phyloP scores from a whole-genome alignment of 2,329 filamentous ascomycete genomes.

The Colletotrichum musicola region DNA sequence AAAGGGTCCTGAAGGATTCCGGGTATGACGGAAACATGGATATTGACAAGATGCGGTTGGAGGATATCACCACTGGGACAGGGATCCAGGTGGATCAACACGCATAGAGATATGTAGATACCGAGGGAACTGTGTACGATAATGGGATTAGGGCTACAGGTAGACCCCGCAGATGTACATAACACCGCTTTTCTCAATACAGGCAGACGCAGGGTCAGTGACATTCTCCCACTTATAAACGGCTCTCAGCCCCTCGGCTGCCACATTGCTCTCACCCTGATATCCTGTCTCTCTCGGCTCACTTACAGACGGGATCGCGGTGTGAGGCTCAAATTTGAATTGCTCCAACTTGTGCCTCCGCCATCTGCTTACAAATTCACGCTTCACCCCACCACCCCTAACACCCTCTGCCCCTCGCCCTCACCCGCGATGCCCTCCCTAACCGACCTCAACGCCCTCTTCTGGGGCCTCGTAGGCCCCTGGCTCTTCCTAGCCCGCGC shows the following conservation, averaged over 20 bases:
- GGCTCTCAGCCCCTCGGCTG: neutral
- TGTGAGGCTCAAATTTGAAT: too few relatives aligned
- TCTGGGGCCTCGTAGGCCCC: slow-evolving; percentile 57
- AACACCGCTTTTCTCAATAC: slow-evolving; percentile 7
- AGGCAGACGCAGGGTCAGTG: slow-evolving; percentile 4
- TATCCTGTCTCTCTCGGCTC: neutral
- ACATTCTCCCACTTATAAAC: slow-evolving; percentile 26
- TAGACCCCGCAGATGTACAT: slow-evolving; percentile 18
- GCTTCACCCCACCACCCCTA: neutral
- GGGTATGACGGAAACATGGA: neutral
- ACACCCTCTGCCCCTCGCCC: too few relatives aligned
- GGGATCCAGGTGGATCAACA: neutral
- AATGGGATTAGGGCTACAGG: slow-evolving; percentile 25
- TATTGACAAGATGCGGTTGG: neutral
- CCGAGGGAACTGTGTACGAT: neutral
- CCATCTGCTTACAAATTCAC: neutral
- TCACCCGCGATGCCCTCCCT: slow-evolving; percentile 43
- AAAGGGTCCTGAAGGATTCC: neutral
- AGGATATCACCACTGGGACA: neutral
- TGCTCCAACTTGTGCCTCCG: neutral
- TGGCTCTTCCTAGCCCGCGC: slow-evolving; percentile 66
- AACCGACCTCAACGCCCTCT: slow-evolving; percentile 35
- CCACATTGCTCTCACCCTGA: neutral
- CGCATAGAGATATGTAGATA: neutral
- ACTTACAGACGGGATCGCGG: too few relatives aligned